Percentiles rank a stretch among this genome's conserved stretches.
phyloP scores from a whole-genome alignment of 805 yeast species.

The Ogataea ganodermae region DNA sequence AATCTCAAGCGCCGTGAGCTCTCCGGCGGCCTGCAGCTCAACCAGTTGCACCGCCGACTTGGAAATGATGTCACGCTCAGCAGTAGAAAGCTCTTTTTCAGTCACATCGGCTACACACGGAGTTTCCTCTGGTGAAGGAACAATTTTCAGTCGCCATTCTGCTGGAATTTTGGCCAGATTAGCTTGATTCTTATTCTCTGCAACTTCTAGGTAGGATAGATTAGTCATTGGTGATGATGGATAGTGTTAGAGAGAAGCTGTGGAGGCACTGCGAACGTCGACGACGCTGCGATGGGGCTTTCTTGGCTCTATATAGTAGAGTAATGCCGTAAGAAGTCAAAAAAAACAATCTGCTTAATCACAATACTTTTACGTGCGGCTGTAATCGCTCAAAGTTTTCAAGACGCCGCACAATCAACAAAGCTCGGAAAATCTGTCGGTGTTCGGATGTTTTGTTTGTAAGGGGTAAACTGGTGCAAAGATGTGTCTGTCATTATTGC shows the following conservation, averaged over 20 bases:
- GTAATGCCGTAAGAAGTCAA: conserved; percentile 2
- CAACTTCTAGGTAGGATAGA: conserved; percentile 23
- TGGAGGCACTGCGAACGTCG: neutral
- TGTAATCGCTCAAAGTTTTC: too few relatives aligned
- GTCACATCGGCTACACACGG: conserved; percentile 25
- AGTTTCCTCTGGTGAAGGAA: conserved; percentile 31
- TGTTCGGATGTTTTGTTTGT: too few relatives aligned
- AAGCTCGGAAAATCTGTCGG: too few relatives aligned
- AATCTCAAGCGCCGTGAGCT: conserved; percentile 38
- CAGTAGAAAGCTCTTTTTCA: conserved; percentile 22
- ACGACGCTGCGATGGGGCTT: neutral
- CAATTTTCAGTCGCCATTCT: conserved; percentile 27
- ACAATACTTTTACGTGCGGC: neutral
- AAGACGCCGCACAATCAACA: too few relatives aligned
- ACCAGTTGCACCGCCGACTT: conserved; percentile 26
- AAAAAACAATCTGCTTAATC: neutral
- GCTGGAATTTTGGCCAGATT: conserved; percentile 29
- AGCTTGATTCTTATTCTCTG: conserved; percentile 20
- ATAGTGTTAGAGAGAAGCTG: neutral
- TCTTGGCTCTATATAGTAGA: neutral
- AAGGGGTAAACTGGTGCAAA: too few relatives aligned
- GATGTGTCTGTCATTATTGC: too few relatives aligned
- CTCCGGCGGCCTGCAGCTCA: conserved; percentile 32
- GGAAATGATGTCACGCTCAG: conserved; percentile 24
- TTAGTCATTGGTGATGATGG: neutral